Percentiles rank a stretch among this genome's conserved stretches.
Conservation (phyloP, 805 yeast genomes). For the Ogataea angusta region DNA sequence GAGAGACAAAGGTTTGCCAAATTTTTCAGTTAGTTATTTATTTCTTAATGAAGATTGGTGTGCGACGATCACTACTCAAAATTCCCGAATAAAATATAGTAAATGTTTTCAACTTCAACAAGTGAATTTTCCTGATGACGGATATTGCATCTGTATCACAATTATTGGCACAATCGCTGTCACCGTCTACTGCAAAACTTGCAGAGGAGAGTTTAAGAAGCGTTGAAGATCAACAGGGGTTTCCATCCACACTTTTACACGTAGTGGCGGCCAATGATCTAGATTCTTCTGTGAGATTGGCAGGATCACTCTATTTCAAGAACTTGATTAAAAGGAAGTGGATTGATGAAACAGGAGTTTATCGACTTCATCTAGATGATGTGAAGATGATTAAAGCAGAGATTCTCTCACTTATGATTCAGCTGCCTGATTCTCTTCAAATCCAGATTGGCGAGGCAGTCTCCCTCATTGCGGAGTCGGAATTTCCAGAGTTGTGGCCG, state of each 20-base stretch:
- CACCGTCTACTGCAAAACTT: conserved; percentile 58
- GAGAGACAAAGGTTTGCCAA: conserved; percentile 58
- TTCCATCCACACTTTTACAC: conserved; percentile 70
- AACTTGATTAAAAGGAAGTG: conserved; percentile 81
- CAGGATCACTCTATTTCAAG: conserved; percentile 88
- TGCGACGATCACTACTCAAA: conserved; percentile 1
- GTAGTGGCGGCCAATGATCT: conserved; percentile 64
- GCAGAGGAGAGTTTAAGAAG: conserved; percentile 64
- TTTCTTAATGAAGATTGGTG: not conserved
- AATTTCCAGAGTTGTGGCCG: conserved; percentile 91
- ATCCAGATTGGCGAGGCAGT: conserved; percentile 95
- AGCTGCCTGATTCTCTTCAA: conserved; percentile 74
- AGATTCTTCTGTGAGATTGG: conserved; percentile 62
- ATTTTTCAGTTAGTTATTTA: conserved; percentile 44
- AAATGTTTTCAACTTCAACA: conserved; percentile 7
- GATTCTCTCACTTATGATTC: conserved; percentile 82
- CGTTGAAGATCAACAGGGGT: conserved; percentile 67
- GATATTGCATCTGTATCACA: conserved; percentile 52
- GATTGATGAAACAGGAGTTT: conserved; percentile 86
- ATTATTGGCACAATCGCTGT: conserved; percentile 60
- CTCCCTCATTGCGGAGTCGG: conserved; percentile 90
- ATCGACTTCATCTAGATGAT: conserved; percentile 59
- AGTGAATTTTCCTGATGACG: conserved; percentile 26
- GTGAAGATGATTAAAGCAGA: conserved; percentile 67
- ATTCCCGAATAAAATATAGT: conserved; percentile 1